Evolutionary conservation across 106 monocot species (phyloP).

Genomic region (Dendrobium huoshanense): DNA sequence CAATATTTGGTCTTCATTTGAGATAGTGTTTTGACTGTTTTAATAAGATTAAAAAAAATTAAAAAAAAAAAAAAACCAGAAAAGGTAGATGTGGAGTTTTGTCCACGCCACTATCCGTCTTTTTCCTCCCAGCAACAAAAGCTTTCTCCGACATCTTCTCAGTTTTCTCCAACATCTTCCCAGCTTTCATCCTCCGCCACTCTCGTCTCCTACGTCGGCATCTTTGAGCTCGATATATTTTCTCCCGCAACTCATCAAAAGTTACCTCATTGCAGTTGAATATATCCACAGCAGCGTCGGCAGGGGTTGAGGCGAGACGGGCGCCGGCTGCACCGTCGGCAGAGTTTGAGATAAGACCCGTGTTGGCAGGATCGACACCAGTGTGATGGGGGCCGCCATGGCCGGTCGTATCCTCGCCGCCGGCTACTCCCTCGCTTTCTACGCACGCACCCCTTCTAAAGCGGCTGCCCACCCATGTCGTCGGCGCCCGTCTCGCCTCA

Average conservation of each 20-base stretch:
- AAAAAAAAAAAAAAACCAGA: too few species aligned
- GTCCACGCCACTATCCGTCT: too few species aligned
- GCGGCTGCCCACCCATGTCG: not conserved
- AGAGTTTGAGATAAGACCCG: not conserved
- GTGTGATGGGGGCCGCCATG: conserved; percentile 43
- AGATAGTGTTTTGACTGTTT: too few species aligned
- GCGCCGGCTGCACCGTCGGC: too few species aligned
- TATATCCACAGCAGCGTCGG: conserved; percentile 1
- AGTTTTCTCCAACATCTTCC: not conserved
- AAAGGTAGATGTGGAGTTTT: too few species aligned
- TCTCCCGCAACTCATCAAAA: conserved; percentile 16
- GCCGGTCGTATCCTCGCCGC: conserved; percentile 23
- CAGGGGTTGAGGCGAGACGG: conserved; percentile 7
- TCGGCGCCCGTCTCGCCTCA: conserved; percentile 25
- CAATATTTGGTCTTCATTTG: too few species aligned
- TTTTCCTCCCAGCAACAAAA: too few species aligned
- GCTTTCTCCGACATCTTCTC: too few species aligned
- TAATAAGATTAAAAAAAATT: too few species aligned
- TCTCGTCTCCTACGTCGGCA: conserved; percentile 15
- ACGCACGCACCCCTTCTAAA: conserved; percentile 28
- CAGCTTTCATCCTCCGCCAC: conserved; percentile 7
- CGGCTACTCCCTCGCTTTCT: conserved; percentile 29
- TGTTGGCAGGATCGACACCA: conserved; percentile 13
- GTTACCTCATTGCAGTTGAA: not conserved
- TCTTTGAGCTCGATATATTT: conserved; percentile 43